phyloP scores from a whole-genome alignment of 352 stramenopile species.

The Pythium periplocum region DNA sequence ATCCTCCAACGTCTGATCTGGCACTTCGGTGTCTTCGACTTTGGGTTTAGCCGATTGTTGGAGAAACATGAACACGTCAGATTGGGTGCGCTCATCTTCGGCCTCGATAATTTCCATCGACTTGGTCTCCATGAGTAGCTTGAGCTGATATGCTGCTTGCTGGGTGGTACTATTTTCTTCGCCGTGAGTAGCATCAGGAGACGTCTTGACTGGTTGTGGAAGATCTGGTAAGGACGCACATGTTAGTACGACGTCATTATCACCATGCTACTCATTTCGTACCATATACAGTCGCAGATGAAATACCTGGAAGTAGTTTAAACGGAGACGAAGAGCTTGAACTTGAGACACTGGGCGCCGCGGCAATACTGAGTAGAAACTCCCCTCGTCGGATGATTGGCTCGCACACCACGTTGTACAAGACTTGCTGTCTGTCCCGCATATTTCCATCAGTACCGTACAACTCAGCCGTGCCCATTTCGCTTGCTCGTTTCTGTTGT shows the following conservation, averaged over 20 bases:
- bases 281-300: slow-evolving; percentile 49
- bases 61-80: slow-evolving; percentile 79
- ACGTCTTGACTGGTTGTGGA: too few relatives aligned
- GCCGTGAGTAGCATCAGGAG: too few relatives aligned
- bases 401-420: slow-evolving; percentile 81
- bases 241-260: too few relatives aligned
- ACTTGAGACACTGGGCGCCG: slow-evolving; percentile 32
- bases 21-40: not conserved
- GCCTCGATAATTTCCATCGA: slow-evolving; percentile 71
- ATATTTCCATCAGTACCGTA: slow-evolving; percentile 5
- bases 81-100: slow-evolving; percentile 79
- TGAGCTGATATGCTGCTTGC: slow-evolving; percentile 48
- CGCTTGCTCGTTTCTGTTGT: slow-evolving; percentile 74
- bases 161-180: too few relatives aligned
- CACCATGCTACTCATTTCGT: not conserved
- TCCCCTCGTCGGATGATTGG: slow-evolving; percentile 64
- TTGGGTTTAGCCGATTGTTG: slow-evolving; percentile 26
- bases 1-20: too few relatives aligned
- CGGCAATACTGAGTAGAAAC: slow-evolving; percentile 55
- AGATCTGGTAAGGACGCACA: too few relatives aligned
- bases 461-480: slow-evolving; percentile 7
- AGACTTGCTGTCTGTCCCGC: slow-evolving; percentile 59
- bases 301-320: slow-evolving; percentile 74
- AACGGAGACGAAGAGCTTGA: slow-evolving; percentile 31
- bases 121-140: slow-evolving; percentile 69